Evolutionary conservation across 768 basidiomycete genomes (phyloP).

Genomic region (Rhizopogon rudus): DNA sequence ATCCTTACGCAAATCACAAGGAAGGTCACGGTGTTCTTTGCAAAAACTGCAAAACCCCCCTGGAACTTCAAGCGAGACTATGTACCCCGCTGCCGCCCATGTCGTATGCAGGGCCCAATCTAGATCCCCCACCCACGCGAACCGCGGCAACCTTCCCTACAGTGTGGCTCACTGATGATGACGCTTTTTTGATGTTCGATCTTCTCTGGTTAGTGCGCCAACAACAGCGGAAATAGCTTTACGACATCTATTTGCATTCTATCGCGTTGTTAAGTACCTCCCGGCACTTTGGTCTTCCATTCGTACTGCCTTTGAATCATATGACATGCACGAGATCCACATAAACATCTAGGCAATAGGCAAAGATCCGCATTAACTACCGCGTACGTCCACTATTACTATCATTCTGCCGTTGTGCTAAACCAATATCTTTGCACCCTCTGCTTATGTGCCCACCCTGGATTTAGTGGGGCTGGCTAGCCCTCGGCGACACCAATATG

Average conservation of each 20-base stretch:
- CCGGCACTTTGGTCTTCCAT: not conserved
- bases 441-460: not conserved
- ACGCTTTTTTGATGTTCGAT: not conserved
- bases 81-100: conserved; percentile 39
- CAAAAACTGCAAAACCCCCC: conserved; percentile 54
- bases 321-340: conserved; percentile 34
- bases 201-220: conserved; percentile 32
- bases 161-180: not conserved
- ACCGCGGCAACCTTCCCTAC: not conserved
- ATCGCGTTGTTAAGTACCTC: conserved; percentile 27
- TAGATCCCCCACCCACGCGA: not conserved
- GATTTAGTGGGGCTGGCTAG: conserved; percentile 46
- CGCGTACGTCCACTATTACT: conserved; percentile 40
- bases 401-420: conserved; percentile 45
- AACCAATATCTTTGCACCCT: not conserved
- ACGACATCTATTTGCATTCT: conserved; percentile 33
- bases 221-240: conserved; percentile 50
- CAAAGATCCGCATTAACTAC: conserved; percentile 39
- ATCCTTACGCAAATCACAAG: not conserved
- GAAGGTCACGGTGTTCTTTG: conserved; percentile 21
- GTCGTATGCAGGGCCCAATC: conserved; percentile 34
- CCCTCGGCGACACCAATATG: conserved; percentile 17
- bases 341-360: conserved; percentile 38
- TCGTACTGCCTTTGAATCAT: conserved; percentile 3
- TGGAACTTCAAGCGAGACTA: conserved; percentile 48